phyloP scores from a whole-genome alignment of 2,329 filamentous ascomycete species.

The Escovopsis sp. region DNA sequence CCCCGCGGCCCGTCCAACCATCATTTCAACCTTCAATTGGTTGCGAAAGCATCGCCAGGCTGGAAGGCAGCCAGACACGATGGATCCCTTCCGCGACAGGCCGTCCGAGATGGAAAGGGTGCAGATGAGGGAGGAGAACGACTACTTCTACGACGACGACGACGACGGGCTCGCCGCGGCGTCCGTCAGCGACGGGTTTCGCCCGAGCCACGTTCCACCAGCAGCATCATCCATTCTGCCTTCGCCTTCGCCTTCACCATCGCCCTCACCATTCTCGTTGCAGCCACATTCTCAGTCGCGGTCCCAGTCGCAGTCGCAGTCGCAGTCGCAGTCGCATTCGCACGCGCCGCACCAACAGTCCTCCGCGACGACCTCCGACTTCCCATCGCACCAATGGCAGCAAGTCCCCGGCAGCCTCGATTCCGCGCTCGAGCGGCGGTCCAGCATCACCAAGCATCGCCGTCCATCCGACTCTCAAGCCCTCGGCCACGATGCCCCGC shows the following conservation, averaged over 20 bases:
- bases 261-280: slow-evolving; percentile 2
- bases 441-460: slow-evolving; percentile 41
- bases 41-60: no score
- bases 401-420: slow-evolving; percentile 9
- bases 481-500: slow-evolving; percentile 34
- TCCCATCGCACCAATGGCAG: not conserved
- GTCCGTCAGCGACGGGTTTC: slow-evolving; percentile 37
- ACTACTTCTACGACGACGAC: no score
- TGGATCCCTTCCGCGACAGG: slow-evolving; percentile 25
- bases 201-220: slow-evolving; percentile 18
- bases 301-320: not conserved
- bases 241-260: slow-evolving; percentile 8
- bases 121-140: no score
- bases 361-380: not conserved
- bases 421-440: slow-evolving; percentile 23
- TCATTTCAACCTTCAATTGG: no score
- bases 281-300: slow-evolving; percentile 1
- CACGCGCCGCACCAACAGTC: not conserved
- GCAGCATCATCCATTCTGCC: slow-evolving; percentile 8
- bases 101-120: slow-evolving; percentile 22
- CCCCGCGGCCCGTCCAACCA: no score
- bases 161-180: slow-evolving; percentile 33
- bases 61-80: no score
- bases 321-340: slow-evolving; percentile 2
- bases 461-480: slow-evolving; percentile 33